Conservation (phyloP, 768 basidiomycete species). For the Boletus vermiculosoides region DNA sequence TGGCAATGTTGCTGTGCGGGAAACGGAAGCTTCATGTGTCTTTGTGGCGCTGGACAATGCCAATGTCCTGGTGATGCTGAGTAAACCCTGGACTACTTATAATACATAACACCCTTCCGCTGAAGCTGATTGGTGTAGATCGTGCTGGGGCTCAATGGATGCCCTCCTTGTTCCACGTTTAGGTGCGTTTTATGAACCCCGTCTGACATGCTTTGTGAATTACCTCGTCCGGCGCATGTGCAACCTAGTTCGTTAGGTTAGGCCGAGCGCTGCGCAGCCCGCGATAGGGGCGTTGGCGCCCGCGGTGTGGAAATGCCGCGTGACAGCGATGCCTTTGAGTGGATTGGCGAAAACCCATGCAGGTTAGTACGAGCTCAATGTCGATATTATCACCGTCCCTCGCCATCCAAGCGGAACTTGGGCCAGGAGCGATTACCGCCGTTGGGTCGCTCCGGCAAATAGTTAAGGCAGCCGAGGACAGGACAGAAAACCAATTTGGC, state of each 20-base stretch:
- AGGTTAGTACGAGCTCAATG: conserved; percentile 60
- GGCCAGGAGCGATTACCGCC: background rate
- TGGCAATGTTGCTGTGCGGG: background rate
- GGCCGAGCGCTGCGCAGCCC: too few relatives aligned
- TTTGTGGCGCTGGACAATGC: too few relatives aligned
- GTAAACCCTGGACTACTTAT: too few relatives aligned
- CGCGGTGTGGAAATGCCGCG: conserved; percentile 60
- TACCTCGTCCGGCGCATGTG: background rate
- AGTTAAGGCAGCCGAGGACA: background rate
- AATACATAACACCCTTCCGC: too few relatives aligned
- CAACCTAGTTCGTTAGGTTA: background rate
- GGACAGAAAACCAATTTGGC: background rate
- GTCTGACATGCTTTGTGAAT: background rate
- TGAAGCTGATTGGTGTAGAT: too few relatives aligned
- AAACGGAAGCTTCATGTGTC: too few relatives aligned
- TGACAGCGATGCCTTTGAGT: conserved; percentile 54
- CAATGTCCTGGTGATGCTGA: too few relatives aligned
- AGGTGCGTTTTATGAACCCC: background rate
- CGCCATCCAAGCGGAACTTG: conserved; percentile 2
- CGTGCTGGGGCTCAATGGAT: background rate
- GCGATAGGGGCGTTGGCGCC: conserved; percentile 38
- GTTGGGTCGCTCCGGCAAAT: background rate
- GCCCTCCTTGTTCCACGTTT: background rate
- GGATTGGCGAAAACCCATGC: conserved; percentile 74
- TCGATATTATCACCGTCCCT: conserved; percentile 41